Evolutionary conservation across 2,329 filamentous ascomycete genomes (phyloP), one percentile per base, ranked within the genome.

Genomic region (Fusarium oxysporum): DNA sequence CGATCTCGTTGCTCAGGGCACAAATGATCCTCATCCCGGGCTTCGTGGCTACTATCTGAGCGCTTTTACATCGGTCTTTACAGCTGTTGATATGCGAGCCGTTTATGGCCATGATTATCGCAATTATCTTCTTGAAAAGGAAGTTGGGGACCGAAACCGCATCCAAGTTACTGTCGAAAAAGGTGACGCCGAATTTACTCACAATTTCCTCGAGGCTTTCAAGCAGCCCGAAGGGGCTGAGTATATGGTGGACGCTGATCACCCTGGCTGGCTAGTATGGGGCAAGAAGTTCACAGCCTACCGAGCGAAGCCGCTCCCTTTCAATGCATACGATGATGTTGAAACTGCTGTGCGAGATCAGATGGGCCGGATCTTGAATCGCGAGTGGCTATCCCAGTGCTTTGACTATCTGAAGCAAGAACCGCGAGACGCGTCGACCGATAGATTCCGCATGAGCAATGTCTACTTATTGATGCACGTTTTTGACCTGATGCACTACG

Each of bases 371-470:
- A 86, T 95, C 45, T 86, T 99, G 70, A 94, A 93, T 67, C 91
- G 91, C 54, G 89, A 94, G 33, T 99, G 96, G 97, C 91, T 98
- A 75, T 89, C 89, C 47, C 92, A 92, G 56, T 96, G 92, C 82
- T 99, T 99, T 78, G 93, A 92, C 30, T 98, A 96, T 80, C 89
- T 98, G 84, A 98, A 98, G 84, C 96, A 98, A 82, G 96, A 98
- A 81, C 96, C 96, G 5, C 91, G 96, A 48, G 96, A 98, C 79
- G 83, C 90, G 1, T 88, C 88, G 8, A 88, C 93, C 1, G 96
- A 99, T 80, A 90, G 96, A 59, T 98, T 99, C 85, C 90, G 95
- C 61, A 95, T 97, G 88, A 91, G 92, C 38, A 95, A 93, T 78
- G 93, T 94, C 1, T 93, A 97, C 81, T 88, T 98, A 75, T 86